These are phyloP conservation scores for Leccinum obscurum DNA, from an alignment of 768 basidiomycete species.

Conservation along the genomic window DNA sequence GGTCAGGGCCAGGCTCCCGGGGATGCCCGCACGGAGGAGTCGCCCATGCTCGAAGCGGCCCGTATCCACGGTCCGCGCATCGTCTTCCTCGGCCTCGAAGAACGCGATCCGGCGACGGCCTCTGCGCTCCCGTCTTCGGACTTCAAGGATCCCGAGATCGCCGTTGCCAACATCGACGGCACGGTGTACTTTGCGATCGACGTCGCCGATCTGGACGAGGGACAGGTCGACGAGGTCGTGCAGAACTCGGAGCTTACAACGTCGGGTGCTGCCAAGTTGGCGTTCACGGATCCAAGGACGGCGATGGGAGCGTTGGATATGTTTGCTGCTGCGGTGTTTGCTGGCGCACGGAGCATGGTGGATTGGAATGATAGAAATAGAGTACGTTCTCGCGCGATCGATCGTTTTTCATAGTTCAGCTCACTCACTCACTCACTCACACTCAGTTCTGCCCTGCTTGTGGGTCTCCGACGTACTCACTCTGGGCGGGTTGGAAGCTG, in stretches of 20 bases:
- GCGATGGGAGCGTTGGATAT: conserved; percentile 55
- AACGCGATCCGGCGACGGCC: conserved; percentile 44
- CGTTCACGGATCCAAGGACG: conserved; percentile 67
- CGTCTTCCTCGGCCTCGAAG: conserved; percentile 81
- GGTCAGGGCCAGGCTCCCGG: conserved; percentile 59
- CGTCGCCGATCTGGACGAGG: conserved; percentile 51
- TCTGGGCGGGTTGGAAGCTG: conserved; percentile 98
- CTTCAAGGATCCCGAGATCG: conserved; percentile 54
- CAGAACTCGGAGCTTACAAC: conserved; percentile 37
- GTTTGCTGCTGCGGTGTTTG: conserved; percentile 76
- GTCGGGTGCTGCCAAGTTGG: conserved; percentile 40
- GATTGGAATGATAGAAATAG: conserved; percentile 95
- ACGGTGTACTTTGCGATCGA: conserved; percentile 86
- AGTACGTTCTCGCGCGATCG: conserved; percentile 38
- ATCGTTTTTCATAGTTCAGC: not conserved
- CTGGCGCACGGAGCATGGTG: conserved; percentile 73
- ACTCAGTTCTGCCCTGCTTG: conserved; percentile 88
- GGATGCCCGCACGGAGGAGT: conserved; percentile 25
- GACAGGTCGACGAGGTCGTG: conserved; percentile 43
- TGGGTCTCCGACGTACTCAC: conserved; percentile 74
- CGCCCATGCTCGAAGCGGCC: conserved; percentile 48
- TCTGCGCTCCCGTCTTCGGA: conserved; percentile 65
- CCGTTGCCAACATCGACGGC: conserved; percentile 67
- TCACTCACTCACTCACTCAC: conserved; percentile 1
- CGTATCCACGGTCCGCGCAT: conserved; percentile 60